Base-by-base conservation (phyloP, 1,284 basidiomycete species). In the Coniferiporia sulphurascens region DNA sequence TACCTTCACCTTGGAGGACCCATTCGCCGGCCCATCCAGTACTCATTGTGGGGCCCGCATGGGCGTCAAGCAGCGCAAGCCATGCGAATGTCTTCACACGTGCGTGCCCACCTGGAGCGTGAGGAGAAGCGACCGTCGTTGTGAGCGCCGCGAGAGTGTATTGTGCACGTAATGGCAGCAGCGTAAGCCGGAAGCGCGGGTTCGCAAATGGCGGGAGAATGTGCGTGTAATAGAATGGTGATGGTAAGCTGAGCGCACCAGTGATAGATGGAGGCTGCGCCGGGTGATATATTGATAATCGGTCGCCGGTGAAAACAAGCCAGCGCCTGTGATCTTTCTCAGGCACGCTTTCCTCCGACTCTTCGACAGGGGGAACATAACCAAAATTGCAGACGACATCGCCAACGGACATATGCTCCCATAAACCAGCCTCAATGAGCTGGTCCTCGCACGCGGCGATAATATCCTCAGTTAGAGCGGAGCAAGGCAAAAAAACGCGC, bases 301-400 rank as follows among this genome's bases (percentile, higher is more conserved):
- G 69, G 17, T 74, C 65, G 4, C 87, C 88, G 62, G 86, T 79
- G 68, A 83, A 90, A 22, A 91, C 66, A n/a, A 91, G 75, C 89
- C 89, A 91, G 13, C 44, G 66, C 58, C 48, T 35, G 34, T 44
- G 56, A 41, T 58, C 61, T 12, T 63, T 58, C 74, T 79, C 43
- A 68, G 71, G 27, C 22, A 34, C 34, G 10, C 34, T 52, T 35
- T 59, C 61, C 49, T 71, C 69, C 55, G 71, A 70, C 27, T 68
- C 66, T 38, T 65, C 67, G 10, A 69, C 68, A 0, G 78, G 76
- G 0, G 83, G 83, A 7, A 91, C 76, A 66, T 83, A 89, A 6
- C 89, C 89, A 53, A 91, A 76, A 68, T 91, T 91, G 70, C 85
- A 89, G 21, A 91, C 78, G 44, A 90, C 71, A 66, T 91, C 89